phyloP scores from a whole-genome alignment of 2,329 filamentous ascomycete species.

The Microthyrium microscopicum region DNA sequence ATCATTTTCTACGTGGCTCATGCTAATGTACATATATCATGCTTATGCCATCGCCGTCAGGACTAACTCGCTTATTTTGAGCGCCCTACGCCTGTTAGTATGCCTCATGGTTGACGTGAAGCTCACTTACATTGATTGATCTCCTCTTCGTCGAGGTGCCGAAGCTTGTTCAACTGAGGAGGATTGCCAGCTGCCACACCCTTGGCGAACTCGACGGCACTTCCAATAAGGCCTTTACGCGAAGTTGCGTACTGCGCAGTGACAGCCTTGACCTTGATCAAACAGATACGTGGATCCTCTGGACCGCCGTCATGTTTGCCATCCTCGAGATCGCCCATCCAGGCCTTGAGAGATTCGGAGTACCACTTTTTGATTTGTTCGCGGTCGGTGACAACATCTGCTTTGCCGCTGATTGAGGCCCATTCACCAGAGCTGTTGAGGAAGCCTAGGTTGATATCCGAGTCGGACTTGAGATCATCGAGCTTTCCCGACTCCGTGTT shows the following conservation, averaged over 20 bases:
- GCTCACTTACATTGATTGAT: slow-evolving; percentile 39
- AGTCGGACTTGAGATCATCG: slow-evolving; percentile 55
- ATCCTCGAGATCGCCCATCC: slow-evolving; percentile 63
- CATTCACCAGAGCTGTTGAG: slow-evolving; percentile 62
- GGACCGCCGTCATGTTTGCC: slow-evolving; percentile 68
- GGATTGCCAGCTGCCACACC: slow-evolving; percentile 56
- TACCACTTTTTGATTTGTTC: slow-evolving; percentile 53
- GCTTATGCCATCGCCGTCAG: too few relatives aligned
- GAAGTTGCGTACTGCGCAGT: slow-evolving; percentile 51
- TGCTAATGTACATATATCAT: too few relatives aligned
- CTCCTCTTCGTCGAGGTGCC: slow-evolving; percentile 54
- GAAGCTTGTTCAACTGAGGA: slow-evolving; percentile 56
- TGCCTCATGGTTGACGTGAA: too few relatives aligned
- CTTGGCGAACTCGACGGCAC: slow-evolving; percentile 56
- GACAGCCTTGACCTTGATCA: slow-evolving; percentile 60
- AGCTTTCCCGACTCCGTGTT: slow-evolving; percentile 85
- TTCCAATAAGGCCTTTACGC: slow-evolving; percentile 44
- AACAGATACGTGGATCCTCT: slow-evolving; percentile 63
- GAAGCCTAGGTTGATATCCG: slow-evolving; percentile 69
- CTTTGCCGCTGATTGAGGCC: slow-evolving; percentile 68
- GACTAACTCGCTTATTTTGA: too few relatives aligned
- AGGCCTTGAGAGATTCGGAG: slow-evolving; percentile 56
- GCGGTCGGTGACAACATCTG: slow-evolving; percentile 53
- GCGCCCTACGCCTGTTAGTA: too few relatives aligned
- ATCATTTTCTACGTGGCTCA: too few relatives aligned